A percentile compares a stretch with the other conserved stretches of the same genome.
Conservation (phyloP, 371 early-diverging fungal species). For the Saksenaea vasiformis region DNA sequence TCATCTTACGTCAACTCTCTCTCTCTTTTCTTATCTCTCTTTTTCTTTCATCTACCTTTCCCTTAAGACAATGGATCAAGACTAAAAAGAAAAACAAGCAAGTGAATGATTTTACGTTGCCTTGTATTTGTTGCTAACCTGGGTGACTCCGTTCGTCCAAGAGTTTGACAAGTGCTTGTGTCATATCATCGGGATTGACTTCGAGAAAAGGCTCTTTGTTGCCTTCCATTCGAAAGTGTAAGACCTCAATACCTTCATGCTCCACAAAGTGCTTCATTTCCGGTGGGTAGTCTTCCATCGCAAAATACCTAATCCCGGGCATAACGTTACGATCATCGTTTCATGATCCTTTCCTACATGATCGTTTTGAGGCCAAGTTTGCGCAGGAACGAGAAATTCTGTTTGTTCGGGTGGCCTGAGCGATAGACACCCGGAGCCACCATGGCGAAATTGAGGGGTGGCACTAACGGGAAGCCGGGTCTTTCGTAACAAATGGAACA, state of each 20-base stretch:
- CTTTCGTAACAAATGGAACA: conserved; percentile 46
- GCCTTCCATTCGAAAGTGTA: conserved; percentile 81
- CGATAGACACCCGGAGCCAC: conserved; percentile 85
- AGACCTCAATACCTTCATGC: conserved; percentile 70
- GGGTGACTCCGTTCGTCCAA: conserved; percentile 81
- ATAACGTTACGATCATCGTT: not conserved
- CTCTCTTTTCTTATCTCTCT: not conserved
- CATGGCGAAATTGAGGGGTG: conserved; percentile 91
- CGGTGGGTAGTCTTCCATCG: conserved; percentile 79
- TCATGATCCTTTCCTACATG: conserved; percentile 48
- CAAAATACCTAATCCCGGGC: conserved; percentile 60
- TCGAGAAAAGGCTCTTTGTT: conserved; percentile 96
- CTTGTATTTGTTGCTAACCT: conserved; percentile 29
- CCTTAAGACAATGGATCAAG: conserved; percentile 92
- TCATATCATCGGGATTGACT: conserved; percentile 80
- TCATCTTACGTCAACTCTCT: not conserved
- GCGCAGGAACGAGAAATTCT: conserved; percentile 79
- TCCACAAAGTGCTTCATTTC: conserved; percentile 79
- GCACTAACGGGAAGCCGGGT: conserved; percentile 64
- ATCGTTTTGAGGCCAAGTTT: conserved; percentile 78
- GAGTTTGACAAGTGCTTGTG: conserved; percentile 75
- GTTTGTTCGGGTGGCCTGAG: conserved; percentile 83
- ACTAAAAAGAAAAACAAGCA: conserved; percentile 46
- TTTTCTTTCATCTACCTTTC: conserved; percentile 62
- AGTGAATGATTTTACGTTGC: not conserved